Evolutionary conservation across 78 protist genomes (phyloP).

Genomic region (Salpingoeca rosetta): DNA sequence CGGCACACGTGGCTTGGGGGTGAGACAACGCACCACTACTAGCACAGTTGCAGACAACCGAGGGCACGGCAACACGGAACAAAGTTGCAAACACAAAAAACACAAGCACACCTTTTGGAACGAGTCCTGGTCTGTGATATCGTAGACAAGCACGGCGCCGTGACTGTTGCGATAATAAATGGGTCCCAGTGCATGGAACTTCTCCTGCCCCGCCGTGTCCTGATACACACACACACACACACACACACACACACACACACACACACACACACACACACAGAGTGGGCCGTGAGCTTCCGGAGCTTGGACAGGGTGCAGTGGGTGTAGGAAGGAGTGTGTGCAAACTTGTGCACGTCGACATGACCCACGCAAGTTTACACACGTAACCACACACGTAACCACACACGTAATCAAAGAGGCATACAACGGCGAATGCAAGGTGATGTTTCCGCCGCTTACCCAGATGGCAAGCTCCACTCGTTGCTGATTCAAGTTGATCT

Average conservation of each 20-base stretch:
- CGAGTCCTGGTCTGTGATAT: conserved; percentile 78
- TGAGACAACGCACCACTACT: too few species aligned
- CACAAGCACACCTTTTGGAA: conserved; percentile 55
- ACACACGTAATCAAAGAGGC: not conserved
- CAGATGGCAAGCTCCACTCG: conserved; percentile 59
- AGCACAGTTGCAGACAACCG: too few species aligned
- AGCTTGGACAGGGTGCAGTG: not conserved
- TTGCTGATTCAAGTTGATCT: conserved; percentile 43
- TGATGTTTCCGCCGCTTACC: conserved; percentile 43
- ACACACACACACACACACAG: not conserved
- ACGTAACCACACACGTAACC: not conserved
- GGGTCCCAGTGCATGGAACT: conserved; percentile 88
- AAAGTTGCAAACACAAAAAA: too few species aligned
- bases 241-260: not conserved
- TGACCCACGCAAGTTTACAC: too few species aligned
- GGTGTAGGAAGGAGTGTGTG: too few species aligned
- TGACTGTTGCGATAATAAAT: conserved; percentile 86
- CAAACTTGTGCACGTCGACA: too few species aligned
- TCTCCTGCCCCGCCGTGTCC: conserved; percentile 69
- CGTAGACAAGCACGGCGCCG: conserved; percentile 87
- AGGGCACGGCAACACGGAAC: too few species aligned
- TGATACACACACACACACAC: not conserved
- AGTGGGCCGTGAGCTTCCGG: not conserved
- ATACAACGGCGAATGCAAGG: not conserved
- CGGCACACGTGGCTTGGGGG: too few species aligned